Conservation (phyloP, 805 yeast species). For the Lipomyces chichibuensis region DNA sequence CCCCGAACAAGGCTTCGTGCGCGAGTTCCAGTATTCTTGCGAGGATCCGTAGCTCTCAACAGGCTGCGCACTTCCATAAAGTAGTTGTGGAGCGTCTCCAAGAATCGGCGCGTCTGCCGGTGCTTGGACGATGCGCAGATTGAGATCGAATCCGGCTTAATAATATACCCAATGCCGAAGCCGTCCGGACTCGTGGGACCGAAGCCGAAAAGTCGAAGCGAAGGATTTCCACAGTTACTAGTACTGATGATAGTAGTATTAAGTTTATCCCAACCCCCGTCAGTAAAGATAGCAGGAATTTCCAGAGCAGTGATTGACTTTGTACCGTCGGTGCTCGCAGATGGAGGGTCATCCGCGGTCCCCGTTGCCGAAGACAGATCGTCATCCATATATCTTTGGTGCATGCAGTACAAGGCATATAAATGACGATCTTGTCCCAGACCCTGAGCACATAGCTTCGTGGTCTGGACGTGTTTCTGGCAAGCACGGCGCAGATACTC, state of each 20-base stretch:
- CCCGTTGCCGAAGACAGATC: slow-evolving; percentile 12
- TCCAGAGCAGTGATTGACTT: slow-evolving; percentile 5
- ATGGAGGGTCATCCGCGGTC: slow-evolving; percentile 26
- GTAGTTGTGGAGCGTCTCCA: slow-evolving; percentile 66
- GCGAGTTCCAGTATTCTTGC: slow-evolving; percentile 31
- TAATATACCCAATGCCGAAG: slow-evolving; percentile 89
- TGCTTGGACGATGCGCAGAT: slow-evolving; percentile 85
- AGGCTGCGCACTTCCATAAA: slow-evolving; percentile 59
- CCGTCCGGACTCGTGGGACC: slow-evolving; percentile 92
- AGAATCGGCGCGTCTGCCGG: slow-evolving; percentile 80
- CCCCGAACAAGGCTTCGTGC: slow-evolving; percentile 37
- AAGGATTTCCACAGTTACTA: slow-evolving; percentile 90
- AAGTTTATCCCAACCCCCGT: slow-evolving; percentile 83
- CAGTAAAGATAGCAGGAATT: slow-evolving; percentile 78
- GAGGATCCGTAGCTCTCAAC: slow-evolving; percentile 40
- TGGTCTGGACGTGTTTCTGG: slow-evolving; percentile 63
- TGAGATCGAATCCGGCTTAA: slow-evolving; percentile 75
- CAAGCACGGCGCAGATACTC: slow-evolving; percentile 70
- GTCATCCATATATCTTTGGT: slow-evolving; percentile 56
- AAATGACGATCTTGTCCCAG: slow-evolving; percentile 91
- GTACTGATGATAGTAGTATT: slow-evolving; percentile 81
- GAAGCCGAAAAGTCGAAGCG: slow-evolving; percentile 82
- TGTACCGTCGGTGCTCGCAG: background rate
- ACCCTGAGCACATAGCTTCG: slow-evolving; percentile 71
- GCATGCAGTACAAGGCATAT: slow-evolving; percentile 82